Evolutionary conservation across 345 rosid species (phyloP), one percentile per base, ranked within the genome.

Genomic region (Rhizophora apiculata): DNA sequence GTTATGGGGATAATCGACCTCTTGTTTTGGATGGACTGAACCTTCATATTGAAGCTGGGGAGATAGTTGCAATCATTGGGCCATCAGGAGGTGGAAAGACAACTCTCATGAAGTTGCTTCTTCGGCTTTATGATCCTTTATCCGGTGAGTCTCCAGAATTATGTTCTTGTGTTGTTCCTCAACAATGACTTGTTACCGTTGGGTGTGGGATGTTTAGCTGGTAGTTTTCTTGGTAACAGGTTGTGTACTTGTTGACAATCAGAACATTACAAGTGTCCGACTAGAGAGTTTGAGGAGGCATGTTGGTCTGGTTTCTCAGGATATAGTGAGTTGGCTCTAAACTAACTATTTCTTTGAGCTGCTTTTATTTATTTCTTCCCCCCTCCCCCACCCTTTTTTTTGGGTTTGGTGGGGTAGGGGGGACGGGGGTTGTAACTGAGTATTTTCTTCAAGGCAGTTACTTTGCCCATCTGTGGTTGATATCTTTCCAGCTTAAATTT

Each of bases 71-170:
- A 55, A 79, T 94, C 65, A 87, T 88, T 62, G 97, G 98, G 48
- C 97, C 95, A 71, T 94, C 98, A 62, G 98, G 98, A 65, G 98
- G 97, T 74, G 98, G 98, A 67, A 94, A 94, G 87, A 88, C 98
- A 27, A 91, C 98, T n/a, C 86, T 94, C 20, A 80, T 82, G 64
- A 94, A 91, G 87, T 76, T 94, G 88, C 95, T 94, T 80, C 97
- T 94, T 77, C 95, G 89, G 62, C 91, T 94, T 59, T 94, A 91
- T 67, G 88, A 94, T 74, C 89, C 95, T 70, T 79, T 80, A 60
- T 82, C 86, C 56, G 98, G 98, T 91, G 63, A 68, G 76, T 63
- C 65, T 64, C 76, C 61, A 22, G 56, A 56, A 37, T 61, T 29
- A 20, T 43, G 29, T 20, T 19, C 16, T 55, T 24, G 31, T 19